Evolutionary conservation across 2,329 filamentous ascomycete species (phyloP), one percentile per base, ranked within the genome.

Genomic region (Pseudogymnoascus sp.): DNA sequence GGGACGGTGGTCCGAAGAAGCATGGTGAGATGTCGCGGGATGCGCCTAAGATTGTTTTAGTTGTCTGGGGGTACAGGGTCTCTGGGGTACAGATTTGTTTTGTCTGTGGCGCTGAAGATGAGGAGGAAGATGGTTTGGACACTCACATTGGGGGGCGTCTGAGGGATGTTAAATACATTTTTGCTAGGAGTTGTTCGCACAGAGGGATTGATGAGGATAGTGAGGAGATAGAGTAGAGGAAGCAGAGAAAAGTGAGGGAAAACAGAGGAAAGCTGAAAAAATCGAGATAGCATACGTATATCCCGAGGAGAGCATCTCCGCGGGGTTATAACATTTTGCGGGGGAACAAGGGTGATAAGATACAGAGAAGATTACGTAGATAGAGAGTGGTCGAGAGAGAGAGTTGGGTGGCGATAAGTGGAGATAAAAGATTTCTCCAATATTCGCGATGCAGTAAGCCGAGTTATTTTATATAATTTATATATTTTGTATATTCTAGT

Each of bases 151-250:
- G 28, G 49, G 49, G n/a, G 49, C 25, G 49, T 19, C 49, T 33
- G 49, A 55, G 9, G 49, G 28, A 55, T 55, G 49, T 55, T 55
- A 55, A 55, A 55, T 55, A 55, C 49, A 55, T 55, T 55, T 52
- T 33, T 55, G 49, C 5, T 9, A 6, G 8, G 25, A 55, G 4
- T 33, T 55, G 49, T 55, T 55, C 4, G n/a, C 8, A 55, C 14
- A 55, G 28, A 30, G 49, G 11, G 5, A 3, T 19, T 55, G 2
- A 6, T 33, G 28, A 19, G 9, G n/a, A 12, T 33, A n/a, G 22
- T 45, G 22, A 45, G 22, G 41, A 23, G 5, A 14, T 12, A n/a
- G 19, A 25, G 41, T n/a, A 23, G 19, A 14, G 19, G 4, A 23
- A 11, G 11, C 19, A 23, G 41, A 45, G 41, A 45, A 45, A 5